Conservation (phyloP, 2,329 filamentous ascomycete genomes). For the Fusarium sp. region DNA sequence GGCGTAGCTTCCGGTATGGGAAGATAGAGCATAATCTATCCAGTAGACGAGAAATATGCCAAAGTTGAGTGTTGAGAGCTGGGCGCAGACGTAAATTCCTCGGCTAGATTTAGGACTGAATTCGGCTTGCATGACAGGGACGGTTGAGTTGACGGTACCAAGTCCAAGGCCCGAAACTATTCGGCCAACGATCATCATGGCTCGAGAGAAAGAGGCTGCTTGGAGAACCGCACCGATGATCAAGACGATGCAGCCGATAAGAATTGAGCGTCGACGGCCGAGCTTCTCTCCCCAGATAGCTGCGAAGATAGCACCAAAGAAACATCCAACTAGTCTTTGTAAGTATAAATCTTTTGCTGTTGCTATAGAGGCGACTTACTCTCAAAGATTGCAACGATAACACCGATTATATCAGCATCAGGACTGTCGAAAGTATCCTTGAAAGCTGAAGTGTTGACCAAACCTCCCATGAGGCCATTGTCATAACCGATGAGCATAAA, state of each 20-base stretch:
- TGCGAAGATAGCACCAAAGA: conserved; percentile 45
- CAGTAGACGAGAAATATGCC: conserved; percentile 59
- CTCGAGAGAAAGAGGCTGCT: conserved; percentile 54
- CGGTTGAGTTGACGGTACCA: conserved; percentile 58
- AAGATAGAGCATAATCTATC: conserved; percentile 57
- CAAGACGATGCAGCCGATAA: conserved; percentile 57
- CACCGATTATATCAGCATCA: conserved; percentile 54
- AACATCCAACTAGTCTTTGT: conserved; percentile 44
- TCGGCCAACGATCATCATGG: conserved; percentile 59
- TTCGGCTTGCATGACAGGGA: conserved; percentile 58
- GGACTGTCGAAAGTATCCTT: conserved; percentile 54
- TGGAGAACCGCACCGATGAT: conserved; percentile 59
- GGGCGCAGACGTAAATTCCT: conserved; percentile 56
- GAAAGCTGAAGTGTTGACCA: conserved; percentile 55
- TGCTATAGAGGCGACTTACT: conserved; percentile 24
- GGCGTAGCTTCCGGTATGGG: conserved; percentile 46
- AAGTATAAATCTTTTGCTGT: background rate
- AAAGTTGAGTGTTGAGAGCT: conserved; percentile 60
- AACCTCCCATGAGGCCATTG: conserved; percentile 58
- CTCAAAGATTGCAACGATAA: conserved; percentile 61
- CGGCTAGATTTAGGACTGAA: conserved; percentile 54
- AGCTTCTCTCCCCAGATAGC: conserved; percentile 57
- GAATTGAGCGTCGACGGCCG: conserved; percentile 57
- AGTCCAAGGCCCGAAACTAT: conserved; percentile 61
- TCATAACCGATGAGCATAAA: conserved; percentile 62